These are phyloP conservation scores for Aspergillus aculeatus DNA, from an alignment of 2,329 filamentous ascomycete species.

Conservation along the genomic window DNA sequence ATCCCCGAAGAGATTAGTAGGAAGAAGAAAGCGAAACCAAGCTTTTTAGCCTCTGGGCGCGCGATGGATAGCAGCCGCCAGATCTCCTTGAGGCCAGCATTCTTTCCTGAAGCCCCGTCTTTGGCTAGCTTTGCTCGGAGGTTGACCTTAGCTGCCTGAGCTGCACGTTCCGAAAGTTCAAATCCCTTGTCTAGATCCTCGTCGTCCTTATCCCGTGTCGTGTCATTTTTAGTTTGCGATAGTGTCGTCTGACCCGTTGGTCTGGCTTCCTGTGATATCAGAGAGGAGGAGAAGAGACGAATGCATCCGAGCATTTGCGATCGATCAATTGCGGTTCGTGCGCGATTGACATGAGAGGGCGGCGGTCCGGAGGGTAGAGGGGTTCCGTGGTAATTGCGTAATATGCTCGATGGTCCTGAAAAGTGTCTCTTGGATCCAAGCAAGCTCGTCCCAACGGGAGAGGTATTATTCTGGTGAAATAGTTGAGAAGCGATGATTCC, in stretches of 20 bases:
- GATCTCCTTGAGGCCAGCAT: constrained; percentile 70
- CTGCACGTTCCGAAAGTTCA: constrained; percentile 75
- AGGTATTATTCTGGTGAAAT: constrained; percentile 13
- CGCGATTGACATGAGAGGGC: constrained; percentile 16
- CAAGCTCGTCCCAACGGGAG: not conserved
- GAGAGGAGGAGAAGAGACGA: constrained; percentile 31
- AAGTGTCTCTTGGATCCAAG: constrained; percentile 22
- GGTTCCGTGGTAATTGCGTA: constrained; percentile 20
- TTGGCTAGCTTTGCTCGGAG: constrained; percentile 83
- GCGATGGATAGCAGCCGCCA: constrained; percentile 88
- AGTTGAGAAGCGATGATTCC: constrained; percentile 20
- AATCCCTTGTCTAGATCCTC: constrained; percentile 63
- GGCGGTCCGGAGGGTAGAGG: constrained; percentile 17
- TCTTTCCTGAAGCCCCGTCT: constrained; percentile 59
- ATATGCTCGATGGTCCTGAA: constrained; percentile 23
- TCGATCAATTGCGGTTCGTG: not conserved
- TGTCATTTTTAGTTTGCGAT: constrained; percentile 29
- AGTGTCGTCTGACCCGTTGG: constrained; percentile 18
- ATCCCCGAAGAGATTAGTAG: constrained; percentile 86
- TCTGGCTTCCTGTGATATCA: constrained; percentile 29
- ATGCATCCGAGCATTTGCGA: not conserved
- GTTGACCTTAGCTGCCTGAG: constrained; percentile 84
- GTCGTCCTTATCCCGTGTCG: constrained; percentile 42
- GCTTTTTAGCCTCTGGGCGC: constrained; percentile 74
- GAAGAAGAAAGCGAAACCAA: constrained; percentile 77